Base-by-base conservation (phyloP, 192 early-diverging fungal genomes). In the Entophlyctis helioformis region DNA sequence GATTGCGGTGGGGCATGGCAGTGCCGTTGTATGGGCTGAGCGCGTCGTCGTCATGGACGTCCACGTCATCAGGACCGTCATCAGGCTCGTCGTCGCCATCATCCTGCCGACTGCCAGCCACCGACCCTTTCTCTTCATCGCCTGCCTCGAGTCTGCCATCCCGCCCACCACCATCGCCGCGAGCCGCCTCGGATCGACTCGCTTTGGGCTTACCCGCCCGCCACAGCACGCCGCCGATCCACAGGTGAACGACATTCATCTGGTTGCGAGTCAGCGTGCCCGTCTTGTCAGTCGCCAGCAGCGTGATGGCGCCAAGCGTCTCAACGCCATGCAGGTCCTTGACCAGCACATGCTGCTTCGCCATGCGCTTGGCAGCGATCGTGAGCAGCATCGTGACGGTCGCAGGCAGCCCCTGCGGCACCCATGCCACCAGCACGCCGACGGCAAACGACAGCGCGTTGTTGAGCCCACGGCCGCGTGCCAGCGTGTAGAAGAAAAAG, bases 321-420 rank as follows among this genome's bases (percentile, higher is more conserved):
- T 97, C 93, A 12, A 97, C 93, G 57, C 88, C 89, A 51, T 89
- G 85, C 32, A 97, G 66, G 55, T 95, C 88, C 59, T 97, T 97
- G 56, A 97, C 93, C 25, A 97, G 69, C 24, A 95, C 89, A 46
- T 93, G 85, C 51, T 82, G 65, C 10, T 61, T 25, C 0, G 89
- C 86, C 89, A 97, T 93, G 42, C 88, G 81, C 67, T 95, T 90
- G 46, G 93, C 93, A 29, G 93, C 91, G 29, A 97, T 85, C 8
- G 89, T 89, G 36, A 97, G 60, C 38, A 97, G 71, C 64, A 56
- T 45, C 19, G 91, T 91, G 13, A 97, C 87, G 5, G 91, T 97
- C 11, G 89, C 85, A 7, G 88, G 88, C 27, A 97, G 71, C 43
- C 93, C 93, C 66, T 97, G 74, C 25, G 93, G 93, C 2, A 93